Conservation (phyloP, 2,329 filamentous ascomycete genomes). For the Geosmithia flava region DNA sequence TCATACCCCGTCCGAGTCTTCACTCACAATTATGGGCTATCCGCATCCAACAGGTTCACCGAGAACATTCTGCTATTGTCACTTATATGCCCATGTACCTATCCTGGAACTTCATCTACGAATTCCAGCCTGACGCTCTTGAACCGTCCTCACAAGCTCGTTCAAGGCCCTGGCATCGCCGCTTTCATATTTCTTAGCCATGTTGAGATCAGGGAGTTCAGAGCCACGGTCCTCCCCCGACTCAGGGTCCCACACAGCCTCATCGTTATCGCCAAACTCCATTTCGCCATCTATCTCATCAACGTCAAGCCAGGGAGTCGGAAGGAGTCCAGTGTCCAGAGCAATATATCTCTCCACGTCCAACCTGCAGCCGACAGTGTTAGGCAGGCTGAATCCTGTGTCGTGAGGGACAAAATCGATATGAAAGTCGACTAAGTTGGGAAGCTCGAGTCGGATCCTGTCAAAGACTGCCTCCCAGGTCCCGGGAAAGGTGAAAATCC, state of each 20-base stretch:
- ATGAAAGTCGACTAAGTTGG: conserved; percentile 7
- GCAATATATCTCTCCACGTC: background rate
- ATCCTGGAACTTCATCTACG: too few relatives aligned
- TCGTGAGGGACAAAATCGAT: too few relatives aligned
- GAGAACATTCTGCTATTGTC: too few relatives aligned
- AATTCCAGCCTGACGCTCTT: background rate
- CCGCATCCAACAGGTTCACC: too few relatives aligned
- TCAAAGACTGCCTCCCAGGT: conserved; percentile 11
- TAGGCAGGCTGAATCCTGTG: background rate
- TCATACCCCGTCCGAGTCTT: too few relatives aligned
- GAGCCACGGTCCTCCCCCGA: too few relatives aligned
- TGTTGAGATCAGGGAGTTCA: background rate
- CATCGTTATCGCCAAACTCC: background rate
- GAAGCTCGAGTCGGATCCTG: conserved; percentile 5
- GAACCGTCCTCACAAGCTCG: background rate
- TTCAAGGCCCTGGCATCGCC: background rate
- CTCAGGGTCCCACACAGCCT: too few relatives aligned
- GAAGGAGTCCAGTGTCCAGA: background rate
- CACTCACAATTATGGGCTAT: too few relatives aligned
- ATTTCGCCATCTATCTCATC: background rate
- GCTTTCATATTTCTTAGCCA: background rate
- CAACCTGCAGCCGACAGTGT: background rate
- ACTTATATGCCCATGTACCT: too few relatives aligned
- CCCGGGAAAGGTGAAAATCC: conserved; percentile 3
- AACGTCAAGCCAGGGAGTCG: background rate